Base-by-base conservation (phyloP, 1,139 yeast genomes). In the Taphrina confusa region DNA sequence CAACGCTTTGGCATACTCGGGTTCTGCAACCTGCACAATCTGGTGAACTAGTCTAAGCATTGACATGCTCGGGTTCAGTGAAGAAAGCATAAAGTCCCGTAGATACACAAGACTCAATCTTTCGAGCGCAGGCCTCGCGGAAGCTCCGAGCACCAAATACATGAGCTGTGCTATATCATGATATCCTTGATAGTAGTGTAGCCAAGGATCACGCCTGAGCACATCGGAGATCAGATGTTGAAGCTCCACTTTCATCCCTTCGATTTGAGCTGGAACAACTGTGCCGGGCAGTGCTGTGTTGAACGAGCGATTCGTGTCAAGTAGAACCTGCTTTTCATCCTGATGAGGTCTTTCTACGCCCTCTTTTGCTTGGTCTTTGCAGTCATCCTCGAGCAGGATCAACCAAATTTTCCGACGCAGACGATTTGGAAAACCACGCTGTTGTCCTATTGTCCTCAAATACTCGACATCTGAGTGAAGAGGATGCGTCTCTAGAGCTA, bases 151-250 rank as follows among this genome's bases (percentile, higher is more conserved):
- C 0, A 84, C 80, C 18, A 84, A 68, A 16, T 86, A 73, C 22
- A 87, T 74, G 8, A 86, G 77, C 52, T 87, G 80, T 1, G 90
- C 91, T 33, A 91, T 76, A 68, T 91, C 97, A 72, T 91, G 97
- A 69, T 80, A 88, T 0, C 97, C 97, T 72, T 91, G 97, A 70
- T 89, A 91, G 71, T 91, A 91, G 63, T 81, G 76, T 47, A 90
- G 74, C n/a, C 72, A 68, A 0, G 90, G 90, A 66, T 84, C 76
- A 28, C 77, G 77, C 34, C 88, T 72, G 28, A 91, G 74, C 1
- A 88, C 75, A 22, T 76, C 74, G 12, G 79, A 72, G 5, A 89
- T 80, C 30, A 86, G 68, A 14, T 71, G 72, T 11, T 73, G 72
- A 42, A 87, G 73, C 20, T 78, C 68, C 5, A 69, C 70, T 66